These are phyloP conservation scores for Botrytis medusae DNA, from an alignment of 2,329 filamentous ascomycete species.

Conservation along the genomic window DNA sequence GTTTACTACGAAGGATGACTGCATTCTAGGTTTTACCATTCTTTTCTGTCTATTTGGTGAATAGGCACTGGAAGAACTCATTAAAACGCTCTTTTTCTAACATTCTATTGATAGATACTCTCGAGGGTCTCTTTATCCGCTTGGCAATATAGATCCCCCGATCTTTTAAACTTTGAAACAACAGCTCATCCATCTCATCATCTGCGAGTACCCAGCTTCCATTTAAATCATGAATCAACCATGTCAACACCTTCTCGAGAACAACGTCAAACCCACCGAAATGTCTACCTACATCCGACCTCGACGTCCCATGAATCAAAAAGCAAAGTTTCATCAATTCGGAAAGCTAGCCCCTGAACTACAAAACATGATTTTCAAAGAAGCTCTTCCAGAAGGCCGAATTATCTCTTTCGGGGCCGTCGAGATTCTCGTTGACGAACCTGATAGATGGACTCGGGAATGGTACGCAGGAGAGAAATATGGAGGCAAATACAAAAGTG, in stretches of 20 bases:
- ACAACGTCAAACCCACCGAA: background rate
- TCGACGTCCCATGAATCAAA: background rate
- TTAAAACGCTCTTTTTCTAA: background rate
- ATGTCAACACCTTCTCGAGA: slow-evolving; percentile 12
- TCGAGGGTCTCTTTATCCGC: background rate
- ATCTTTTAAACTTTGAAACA: background rate
- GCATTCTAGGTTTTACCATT: background rate
- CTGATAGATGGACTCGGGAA: slow-evolving; percentile 1
- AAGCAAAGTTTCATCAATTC: slow-evolving; percentile 8
- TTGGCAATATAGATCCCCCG: background rate
- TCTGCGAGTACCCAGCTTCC: background rate
- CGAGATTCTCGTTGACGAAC: background rate
- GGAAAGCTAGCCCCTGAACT: slow-evolving; percentile 11
- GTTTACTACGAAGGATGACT: background rate
- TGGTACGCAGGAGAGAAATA: background rate
- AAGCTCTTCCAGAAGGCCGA: slow-evolving; percentile 5
- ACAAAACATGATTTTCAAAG: slow-evolving; percentile 12
- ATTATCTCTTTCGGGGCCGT: background rate
- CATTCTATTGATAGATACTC: background rate
- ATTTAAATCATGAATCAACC: background rate
- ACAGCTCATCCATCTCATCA: background rate
- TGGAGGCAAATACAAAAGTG: slow-evolving; percentile 8
- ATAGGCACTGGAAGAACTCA: background rate
- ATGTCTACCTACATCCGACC: slow-evolving; percentile 1
- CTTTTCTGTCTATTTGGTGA: background rate